These are phyloP conservation scores for Pythium oligandrum DNA, from an alignment of 352 stramenopile genomes.

Conservation along the genomic window DNA sequence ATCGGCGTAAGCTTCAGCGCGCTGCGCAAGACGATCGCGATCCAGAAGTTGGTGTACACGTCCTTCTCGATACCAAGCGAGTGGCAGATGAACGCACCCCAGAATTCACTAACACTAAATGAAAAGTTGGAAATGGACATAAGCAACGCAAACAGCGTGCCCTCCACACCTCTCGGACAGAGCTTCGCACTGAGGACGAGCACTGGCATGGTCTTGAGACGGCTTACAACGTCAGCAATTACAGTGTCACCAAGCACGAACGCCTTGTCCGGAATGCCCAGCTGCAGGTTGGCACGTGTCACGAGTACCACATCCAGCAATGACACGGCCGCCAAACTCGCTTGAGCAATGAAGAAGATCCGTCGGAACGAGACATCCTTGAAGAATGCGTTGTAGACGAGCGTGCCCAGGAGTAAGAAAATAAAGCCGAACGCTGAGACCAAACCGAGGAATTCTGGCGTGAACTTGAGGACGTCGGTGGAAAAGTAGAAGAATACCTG, in stretches of 20 bases:
- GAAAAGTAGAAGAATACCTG: conserved; percentile 96
- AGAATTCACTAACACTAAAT: conserved; percentile 90
- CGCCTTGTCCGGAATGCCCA: conserved; percentile 93
- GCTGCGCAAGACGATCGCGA: conserved; percentile 90
- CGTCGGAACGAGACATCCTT: conserved; percentile 91
- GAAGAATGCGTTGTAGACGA: conserved; percentile 84
- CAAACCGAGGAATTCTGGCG: conserved; percentile 92
- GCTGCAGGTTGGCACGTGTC: conserved; percentile 85
- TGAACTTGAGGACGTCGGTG: conserved; percentile 93
- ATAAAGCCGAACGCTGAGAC: conserved; percentile 76
- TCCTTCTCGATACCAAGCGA: conserved; percentile 86
- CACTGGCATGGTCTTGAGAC: conserved; percentile 89
- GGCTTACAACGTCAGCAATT: conserved; percentile 78
- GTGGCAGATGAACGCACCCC: conserved; percentile 88
- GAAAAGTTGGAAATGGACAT: conserved; percentile 98
- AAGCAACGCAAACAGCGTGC: conserved; percentile 94
- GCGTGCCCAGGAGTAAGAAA: conserved; percentile 74
- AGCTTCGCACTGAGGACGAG: conserved; percentile 93
- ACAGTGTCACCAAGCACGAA: conserved; percentile 96
- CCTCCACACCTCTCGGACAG: conserved; percentile 94
- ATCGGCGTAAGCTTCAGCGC: conserved; percentile 89
- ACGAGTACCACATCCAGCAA: conserved; percentile 87
- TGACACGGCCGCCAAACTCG: conserved; percentile 66
- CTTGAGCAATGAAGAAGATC: conserved; percentile 89
- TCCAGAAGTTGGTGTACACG: conserved; percentile 90